Base-by-base conservation (phyloP, 148 eudicot species). In the Nepenthes mirabilis region DNA sequence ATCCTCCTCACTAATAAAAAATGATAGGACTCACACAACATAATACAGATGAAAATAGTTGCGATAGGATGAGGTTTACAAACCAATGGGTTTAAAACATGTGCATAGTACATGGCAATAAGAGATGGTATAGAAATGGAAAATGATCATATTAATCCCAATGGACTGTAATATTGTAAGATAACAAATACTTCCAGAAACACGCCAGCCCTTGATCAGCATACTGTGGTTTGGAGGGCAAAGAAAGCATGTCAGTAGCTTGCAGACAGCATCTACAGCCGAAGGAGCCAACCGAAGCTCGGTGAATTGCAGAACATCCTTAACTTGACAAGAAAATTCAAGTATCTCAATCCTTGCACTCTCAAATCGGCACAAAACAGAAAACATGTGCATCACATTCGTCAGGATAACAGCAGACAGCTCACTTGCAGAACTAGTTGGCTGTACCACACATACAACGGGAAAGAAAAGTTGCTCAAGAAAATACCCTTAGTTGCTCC, bases 381-480 rank as follows among this genome's bases (percentile, higher is more conserved):
- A 74, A 69, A 88, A 86, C 33, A 96, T 88, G 37, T 72, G 74
- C 95, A 86, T 84, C 62, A 88, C 85, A 64, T 93, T 88, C 13
- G 98, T 81, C 55, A 93, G 87, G 67, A 86, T 88, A 34, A 90
- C 70, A 23, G 96, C 86, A 56, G 98, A 80, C 2, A 91, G 85
- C 71, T 93, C 98, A 70, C 57, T 82, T 36, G 96, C 81, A 23
- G 88, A 72, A 66, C 96, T 93, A 62, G 90, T 86, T 58, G 87
- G 95, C 77, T 88, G 98, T 63, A 93, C 95, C 95, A 72, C 87
- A 77, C 96, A 93, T 88, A 73, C 99, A 93, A 35, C 96, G 95
- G 33, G 95, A 88, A 66, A 93, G 89, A 67, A 88, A 89, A 56
- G 79, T 79, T 45, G 83, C 99, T n/a, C n/a, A n/a, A n/a, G n/a